Evolutionary conservation across 2,329 filamentous ascomycete species (phyloP).

Genomic region (Claviceps fusiformis): DNA sequence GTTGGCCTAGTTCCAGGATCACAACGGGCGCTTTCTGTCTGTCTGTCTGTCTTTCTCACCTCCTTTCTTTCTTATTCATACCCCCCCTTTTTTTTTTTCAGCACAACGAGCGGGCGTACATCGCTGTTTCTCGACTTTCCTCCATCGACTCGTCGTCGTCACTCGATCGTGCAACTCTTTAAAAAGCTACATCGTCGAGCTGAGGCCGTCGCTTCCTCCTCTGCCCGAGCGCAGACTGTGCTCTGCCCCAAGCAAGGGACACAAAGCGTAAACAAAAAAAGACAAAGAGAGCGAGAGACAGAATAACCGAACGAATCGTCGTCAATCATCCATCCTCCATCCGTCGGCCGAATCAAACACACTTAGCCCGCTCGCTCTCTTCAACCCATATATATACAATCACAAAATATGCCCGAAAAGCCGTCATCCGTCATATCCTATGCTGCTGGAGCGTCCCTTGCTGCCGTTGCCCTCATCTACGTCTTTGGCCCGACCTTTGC

Average conservation of each 20-base stretch:
- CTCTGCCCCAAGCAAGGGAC: neutral
- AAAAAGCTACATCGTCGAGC: neutral
- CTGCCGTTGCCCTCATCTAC: constrained; percentile 88
- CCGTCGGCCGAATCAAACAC: constrained; percentile 4
- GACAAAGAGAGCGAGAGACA: neutral
- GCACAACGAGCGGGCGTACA: neutral
- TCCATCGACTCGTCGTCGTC: neutral
- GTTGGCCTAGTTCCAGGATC: neutral
- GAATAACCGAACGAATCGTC: neutral
- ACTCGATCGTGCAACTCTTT: neutral
- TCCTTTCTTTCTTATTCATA: neutral
- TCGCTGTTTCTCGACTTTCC: too few species aligned
- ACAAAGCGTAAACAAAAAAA: neutral
- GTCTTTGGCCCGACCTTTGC: constrained; percentile 97
- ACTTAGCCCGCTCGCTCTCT: neutral
- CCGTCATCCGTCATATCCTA: constrained; percentile 53
- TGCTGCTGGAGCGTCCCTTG: constrained; percentile 87
- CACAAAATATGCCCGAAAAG: constrained; percentile 21
- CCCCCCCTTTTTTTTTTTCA: neutral
- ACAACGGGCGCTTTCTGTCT: too few species aligned
- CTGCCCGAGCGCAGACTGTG: neutral
- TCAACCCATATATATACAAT: too few species aligned
- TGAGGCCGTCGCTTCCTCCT: neutral
- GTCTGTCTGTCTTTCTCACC: too few species aligned
- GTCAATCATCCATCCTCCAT: neutral